These are phyloP conservation scores for Candida sojae DNA, from an alignment of 1,139 yeast genomes.

Conservation along the genomic window DNA sequence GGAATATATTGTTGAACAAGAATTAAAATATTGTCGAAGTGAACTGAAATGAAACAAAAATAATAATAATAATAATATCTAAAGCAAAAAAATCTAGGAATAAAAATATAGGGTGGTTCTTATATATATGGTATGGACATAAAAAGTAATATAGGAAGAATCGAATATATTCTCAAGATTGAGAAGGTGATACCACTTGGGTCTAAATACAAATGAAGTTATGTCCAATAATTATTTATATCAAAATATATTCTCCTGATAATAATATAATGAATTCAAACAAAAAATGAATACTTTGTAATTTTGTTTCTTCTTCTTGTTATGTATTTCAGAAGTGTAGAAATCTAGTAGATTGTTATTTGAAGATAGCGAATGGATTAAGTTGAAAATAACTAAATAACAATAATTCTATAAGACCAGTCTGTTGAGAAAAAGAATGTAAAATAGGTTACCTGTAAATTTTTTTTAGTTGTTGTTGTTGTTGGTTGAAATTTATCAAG, in stretches of 20 bases:
- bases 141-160: too few relatives aligned
- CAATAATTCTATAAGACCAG: not conserved
- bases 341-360: not conserved
- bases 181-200: not conserved
- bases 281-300: too few relatives aligned
- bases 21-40: not conserved
- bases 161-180: too few relatives aligned
- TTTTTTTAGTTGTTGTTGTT: too few relatives aligned
- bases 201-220: not conserved
- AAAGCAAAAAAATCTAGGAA: not conserved
- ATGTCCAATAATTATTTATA: not conserved
- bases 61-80: too few relatives aligned
- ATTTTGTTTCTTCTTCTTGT: too few relatives aligned
- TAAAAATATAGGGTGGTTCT: too few relatives aligned
- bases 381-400: not conserved
- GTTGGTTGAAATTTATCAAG: too few relatives aligned
- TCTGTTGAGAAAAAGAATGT: not conserved
- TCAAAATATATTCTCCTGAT: too few relatives aligned
- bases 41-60: not conserved
- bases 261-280: too few relatives aligned
- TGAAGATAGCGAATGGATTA: not conserved
- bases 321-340: too few relatives aligned
- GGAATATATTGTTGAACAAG: not conserved
- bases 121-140: too few relatives aligned
- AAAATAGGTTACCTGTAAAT: not conserved